Evolutionary conservation across 352 stramenopile species (phyloP).

Genomic region (Pilasporangium apinafurcum): DNA sequence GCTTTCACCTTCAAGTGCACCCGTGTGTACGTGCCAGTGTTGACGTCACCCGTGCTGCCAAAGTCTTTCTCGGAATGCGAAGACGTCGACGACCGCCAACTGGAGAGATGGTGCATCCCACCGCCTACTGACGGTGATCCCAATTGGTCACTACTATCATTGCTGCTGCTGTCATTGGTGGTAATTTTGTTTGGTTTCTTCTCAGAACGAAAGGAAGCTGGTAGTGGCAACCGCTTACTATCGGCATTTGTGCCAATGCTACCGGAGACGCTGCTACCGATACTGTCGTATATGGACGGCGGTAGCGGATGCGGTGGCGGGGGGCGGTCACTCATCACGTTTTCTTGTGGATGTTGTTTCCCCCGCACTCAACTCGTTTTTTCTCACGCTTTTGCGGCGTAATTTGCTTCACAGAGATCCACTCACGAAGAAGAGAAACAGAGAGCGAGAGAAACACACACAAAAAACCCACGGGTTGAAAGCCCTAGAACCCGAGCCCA

Average conservation of each 20-base stretch:
- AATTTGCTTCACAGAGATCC: no score
- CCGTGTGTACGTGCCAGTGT: constrained; percentile 76
- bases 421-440: no score
- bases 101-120: constrained; percentile 25
- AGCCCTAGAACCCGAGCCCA: no score
- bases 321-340: constrained; percentile 8
- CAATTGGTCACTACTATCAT: no score
- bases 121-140: no score
- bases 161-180: constrained; percentile 4
- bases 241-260: constrained; percentile 1
- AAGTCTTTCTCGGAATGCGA: constrained; percentile 20
- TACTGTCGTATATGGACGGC: constrained; percentile 1
- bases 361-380: no score
- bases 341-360: no score
- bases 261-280: background rate
- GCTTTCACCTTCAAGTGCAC: constrained; percentile 69
- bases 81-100: constrained; percentile 22
- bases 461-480: no score
- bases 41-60: constrained; percentile 46
- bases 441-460: no score
- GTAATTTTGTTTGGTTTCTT: constrained; percentile 10
- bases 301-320: no score
- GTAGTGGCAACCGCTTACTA: constrained; percentile 7
- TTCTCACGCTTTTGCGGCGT: constrained; percentile 2
- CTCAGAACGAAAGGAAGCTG: constrained; percentile 8